phyloP scores from a whole-genome alignment of 768 basidiomycete species.

The Suillus hirtellus region DNA sequence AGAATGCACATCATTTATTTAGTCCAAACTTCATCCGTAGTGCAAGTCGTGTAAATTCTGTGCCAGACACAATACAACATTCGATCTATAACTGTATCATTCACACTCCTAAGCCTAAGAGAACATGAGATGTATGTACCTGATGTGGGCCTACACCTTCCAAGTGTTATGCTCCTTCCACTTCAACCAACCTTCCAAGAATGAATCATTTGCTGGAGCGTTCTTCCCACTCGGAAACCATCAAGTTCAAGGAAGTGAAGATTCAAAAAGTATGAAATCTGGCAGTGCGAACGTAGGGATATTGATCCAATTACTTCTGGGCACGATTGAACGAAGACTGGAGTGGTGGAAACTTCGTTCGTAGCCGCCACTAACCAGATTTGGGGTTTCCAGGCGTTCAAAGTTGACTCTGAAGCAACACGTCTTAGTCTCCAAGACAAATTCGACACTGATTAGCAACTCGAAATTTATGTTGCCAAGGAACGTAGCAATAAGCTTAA shows the following conservation, averaged over 20 bases:
- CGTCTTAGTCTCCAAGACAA: slow-evolving; percentile 58
- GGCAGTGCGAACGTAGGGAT: slow-evolving; percentile 65
- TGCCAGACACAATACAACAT: slow-evolving; percentile 68
- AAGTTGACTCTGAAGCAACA: slow-evolving; percentile 59
- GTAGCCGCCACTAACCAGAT: slow-evolving; percentile 48
- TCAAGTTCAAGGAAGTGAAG: slow-evolving; percentile 66
- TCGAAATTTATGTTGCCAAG: slow-evolving; percentile 66
- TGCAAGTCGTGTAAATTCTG: slow-evolving; percentile 66
- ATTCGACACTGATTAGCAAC: slow-evolving; percentile 59
- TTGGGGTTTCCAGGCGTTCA: slow-evolving; percentile 77
- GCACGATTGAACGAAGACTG: slow-evolving; percentile 62
- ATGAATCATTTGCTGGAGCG: slow-evolving; percentile 70
- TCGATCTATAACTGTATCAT: slow-evolving; percentile 39
- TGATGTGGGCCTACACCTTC: slow-evolving; percentile 60
- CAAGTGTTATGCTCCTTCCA: slow-evolving; percentile 65
- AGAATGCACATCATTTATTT: slow-evolving; percentile 46
- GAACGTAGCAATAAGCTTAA: slow-evolving; percentile 74
- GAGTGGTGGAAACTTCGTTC: slow-evolving; percentile 56
- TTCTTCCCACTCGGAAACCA: slow-evolving; percentile 70
- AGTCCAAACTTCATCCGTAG: slow-evolving; percentile 81
- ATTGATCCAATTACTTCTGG: slow-evolving; percentile 79
- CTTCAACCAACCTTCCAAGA: slow-evolving; percentile 64
- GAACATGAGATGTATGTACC: slow-evolving; percentile 42
- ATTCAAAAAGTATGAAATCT: slow-evolving; percentile 63
- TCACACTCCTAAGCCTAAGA: slow-evolving; percentile 10